Percentiles rank a stretch among this genome's conserved stretches.
Evolutionary conservation across 2,329 filamentous ascomycete species (phyloP).

Genomic region (Thielaviopsis cerberus): DNA sequence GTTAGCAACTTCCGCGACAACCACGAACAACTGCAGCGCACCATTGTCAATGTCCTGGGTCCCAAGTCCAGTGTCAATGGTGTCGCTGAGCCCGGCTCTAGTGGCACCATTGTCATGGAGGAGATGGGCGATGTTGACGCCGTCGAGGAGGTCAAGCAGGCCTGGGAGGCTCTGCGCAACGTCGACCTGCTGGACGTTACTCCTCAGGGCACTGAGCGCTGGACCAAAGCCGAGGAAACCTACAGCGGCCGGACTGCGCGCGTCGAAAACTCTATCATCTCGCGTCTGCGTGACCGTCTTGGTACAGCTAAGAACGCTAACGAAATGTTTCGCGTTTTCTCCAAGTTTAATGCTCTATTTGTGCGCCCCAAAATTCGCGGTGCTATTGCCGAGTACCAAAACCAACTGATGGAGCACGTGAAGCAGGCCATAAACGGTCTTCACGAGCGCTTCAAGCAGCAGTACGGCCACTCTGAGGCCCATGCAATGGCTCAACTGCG

Average conservation of each 20-base stretch:
- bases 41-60: constrained; percentile 90
- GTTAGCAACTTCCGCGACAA: constrained; percentile 89
- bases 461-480: constrained; percentile 94
- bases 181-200: constrained; percentile 90
- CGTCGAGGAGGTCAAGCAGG: constrained; percentile 85
- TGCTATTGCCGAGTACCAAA: constrained; percentile 94
- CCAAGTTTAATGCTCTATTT: constrained; percentile 97
- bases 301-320: constrained; percentile 93
- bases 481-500: constrained; percentile 96
- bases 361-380: constrained; percentile 97
- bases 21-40: constrained; percentile 90
- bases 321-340: constrained; percentile 99
- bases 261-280: constrained; percentile 98
- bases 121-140: constrained; percentile 96
- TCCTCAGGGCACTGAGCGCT: constrained; percentile 70
- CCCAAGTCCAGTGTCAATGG: constrained; percentile 41
- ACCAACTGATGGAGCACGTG: constrained; percentile 92
- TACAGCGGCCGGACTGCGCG: constrained; percentile 96
- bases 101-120: constrained; percentile 58
- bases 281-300: constrained; percentile 73
- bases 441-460: constrained; percentile 94
- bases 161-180: constrained; percentile 83
- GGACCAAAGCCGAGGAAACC: constrained; percentile 82
- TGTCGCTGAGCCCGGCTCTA: constrained; percentile 21
- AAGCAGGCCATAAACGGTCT: constrained; percentile 86